Conservation (phyloP, 2,329 filamentous ascomycete species). For the Stagonosporopsis vannaccii region DNA sequence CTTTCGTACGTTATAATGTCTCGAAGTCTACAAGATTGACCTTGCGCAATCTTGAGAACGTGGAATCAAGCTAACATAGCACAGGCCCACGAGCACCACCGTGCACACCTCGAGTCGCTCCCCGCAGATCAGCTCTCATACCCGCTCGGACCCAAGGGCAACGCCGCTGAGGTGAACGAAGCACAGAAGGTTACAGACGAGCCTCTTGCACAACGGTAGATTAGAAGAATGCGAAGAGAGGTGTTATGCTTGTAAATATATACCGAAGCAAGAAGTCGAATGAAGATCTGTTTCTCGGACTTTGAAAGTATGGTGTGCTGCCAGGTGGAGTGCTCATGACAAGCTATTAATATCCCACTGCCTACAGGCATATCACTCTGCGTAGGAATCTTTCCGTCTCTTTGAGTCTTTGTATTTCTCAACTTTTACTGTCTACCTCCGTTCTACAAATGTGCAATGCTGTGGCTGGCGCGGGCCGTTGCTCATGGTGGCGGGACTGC, state of each 20-base stretch:
- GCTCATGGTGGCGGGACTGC: too few species aligned
- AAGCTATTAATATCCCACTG: too few species aligned
- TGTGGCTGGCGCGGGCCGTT: too few species aligned
- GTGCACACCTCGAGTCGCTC: conserved; percentile 81
- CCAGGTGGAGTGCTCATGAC: neutral
- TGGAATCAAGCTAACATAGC: conserved; percentile 19
- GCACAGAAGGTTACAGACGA: conserved; percentile 66
- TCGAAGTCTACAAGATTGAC: neutral
- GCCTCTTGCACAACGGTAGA: conserved; percentile 67
- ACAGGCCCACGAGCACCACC: conserved; percentile 89
- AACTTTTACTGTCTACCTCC: too few species aligned
- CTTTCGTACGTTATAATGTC: conserved; percentile 74
- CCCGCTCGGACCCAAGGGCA: conserved; percentile 71
- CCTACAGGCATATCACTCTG: too few species aligned
- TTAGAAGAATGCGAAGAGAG: neutral
- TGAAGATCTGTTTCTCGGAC: neutral
- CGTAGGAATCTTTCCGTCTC: too few species aligned
- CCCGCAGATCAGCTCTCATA: conserved; percentile 80
- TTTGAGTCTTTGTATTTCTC: too few species aligned
- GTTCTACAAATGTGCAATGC: too few species aligned
- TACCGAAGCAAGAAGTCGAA: conserved; percentile 22
- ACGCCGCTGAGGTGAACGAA: conserved; percentile 66
- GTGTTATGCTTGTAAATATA: conserved; percentile 35
- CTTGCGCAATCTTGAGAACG: neutral
- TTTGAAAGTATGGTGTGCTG: neutral